Base-by-base conservation (phyloP, 495 filamentous ascomycete species). In the Penicillium flavigenum region DNA sequence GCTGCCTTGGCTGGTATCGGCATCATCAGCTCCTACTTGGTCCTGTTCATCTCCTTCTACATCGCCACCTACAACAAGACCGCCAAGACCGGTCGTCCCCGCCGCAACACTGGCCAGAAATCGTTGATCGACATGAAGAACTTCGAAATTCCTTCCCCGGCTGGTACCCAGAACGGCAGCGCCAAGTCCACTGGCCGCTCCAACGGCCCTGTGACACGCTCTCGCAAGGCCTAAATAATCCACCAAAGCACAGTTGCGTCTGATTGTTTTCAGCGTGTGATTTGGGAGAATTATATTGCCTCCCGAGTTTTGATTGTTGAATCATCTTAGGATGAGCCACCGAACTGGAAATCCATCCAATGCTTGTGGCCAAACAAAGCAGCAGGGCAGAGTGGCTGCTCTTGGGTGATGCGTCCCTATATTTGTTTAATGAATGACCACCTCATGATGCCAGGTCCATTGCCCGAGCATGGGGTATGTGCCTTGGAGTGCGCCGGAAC, bases 41-140 rank as follows among this genome's bases (percentile, higher is more conserved):
- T 97, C 60, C 89, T 98, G 56, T 98, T 98, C 84, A 96, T 98
- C 79, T 91, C 88, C 49, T 98, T 98, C 88, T 98, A 98, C 83
- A 79, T 95, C 60, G 90, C 91, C 47, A 98, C 94, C 54, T 98
- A 98, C 80, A 91, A 89, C 76, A 96, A 95, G 84, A 79, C 83
- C 50, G 82, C 83, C 66, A 90, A 89, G 80, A 72, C 79, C 63
- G 70, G 76, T 48, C 69, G 81, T 45, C 74, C 79, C 56, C 67
- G 77, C 60, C 65, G 80, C 67, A 72, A 84, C 77, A 76, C 79
- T 59, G 70, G 76, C 67, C 76, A 73, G 56, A 74, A 77, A 62
- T 76, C 80, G 46, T 64, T 78, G 17, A 81, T 81, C 55, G 79
- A 83, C 61, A 82, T 83, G 80, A 74, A 68, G 36, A 77, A 79